Evolutionary conservation across 768 basidiomycete species (phyloP).

Genomic region (Pleurotus tuber-regium): DNA sequence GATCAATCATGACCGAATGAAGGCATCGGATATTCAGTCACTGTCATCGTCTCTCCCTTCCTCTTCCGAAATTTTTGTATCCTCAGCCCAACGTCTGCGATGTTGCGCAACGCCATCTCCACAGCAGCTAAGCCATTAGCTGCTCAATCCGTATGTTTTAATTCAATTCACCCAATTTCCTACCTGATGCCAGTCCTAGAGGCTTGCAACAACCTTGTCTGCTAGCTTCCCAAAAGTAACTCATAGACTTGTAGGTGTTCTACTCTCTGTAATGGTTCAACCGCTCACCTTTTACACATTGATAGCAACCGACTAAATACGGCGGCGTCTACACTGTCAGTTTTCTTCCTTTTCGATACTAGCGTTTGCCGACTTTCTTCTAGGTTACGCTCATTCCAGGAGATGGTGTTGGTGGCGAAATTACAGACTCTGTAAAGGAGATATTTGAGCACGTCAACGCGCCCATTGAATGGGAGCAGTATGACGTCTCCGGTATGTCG

Average conservation of each 20-base stretch:
- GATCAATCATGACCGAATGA: conserved; percentile 8
- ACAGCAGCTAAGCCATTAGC: conserved; percentile 52
- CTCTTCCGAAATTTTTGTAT: conserved; percentile 25
- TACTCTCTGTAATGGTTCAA: conserved; percentile 14
- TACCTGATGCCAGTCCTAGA: conserved; percentile 33
- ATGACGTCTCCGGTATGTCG: conserved; percentile 95
- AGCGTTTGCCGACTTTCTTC: conserved; percentile 20
- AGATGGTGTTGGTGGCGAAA: conserved; percentile 96
- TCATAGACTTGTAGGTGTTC: conserved; percentile 48
- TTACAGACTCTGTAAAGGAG: conserved; percentile 98
- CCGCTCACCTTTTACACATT: not conserved
- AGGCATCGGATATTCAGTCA: conserved; percentile 9
- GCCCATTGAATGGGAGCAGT: conserved; percentile 99
- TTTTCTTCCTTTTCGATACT: conserved; percentile 13
- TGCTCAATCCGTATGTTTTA: conserved; percentile 46
- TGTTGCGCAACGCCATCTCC: conserved; percentile 68
- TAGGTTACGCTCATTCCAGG: conserved; percentile 97
- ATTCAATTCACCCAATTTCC: not conserved
- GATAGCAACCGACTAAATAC: conserved; percentile 83
- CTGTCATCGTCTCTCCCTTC: conserved; percentile 23
- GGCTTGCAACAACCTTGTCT: conserved; percentile 73
- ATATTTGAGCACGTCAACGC: conserved; percentile 97
- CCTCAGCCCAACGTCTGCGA: conserved; percentile 36
- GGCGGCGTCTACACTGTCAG: conserved; percentile 90
- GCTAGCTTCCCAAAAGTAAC: conserved; percentile 77